Conservation (phyloP, 2,329 filamentous ascomycete species). For the Nigrograna mackinnonii region DNA sequence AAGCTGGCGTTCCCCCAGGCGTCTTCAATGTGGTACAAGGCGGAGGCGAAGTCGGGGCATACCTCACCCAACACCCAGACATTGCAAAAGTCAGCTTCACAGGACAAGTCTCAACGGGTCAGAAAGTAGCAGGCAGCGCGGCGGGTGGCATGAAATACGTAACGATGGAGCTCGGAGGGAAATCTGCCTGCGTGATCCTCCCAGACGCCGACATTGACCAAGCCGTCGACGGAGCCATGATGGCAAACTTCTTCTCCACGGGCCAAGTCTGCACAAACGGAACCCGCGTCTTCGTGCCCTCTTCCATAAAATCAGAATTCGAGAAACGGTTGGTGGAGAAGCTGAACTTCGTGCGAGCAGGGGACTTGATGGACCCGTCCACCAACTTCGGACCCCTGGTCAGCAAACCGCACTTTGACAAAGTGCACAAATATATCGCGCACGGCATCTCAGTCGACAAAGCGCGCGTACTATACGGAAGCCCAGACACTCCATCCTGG, state of each 20-base stretch:
- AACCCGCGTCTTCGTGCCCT: conserved; percentile 81
- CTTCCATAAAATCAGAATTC: conserved; percentile 66
- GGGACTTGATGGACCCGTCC: conserved; percentile 69
- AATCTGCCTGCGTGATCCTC: conserved; percentile 78
- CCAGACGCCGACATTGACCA: conserved; percentile 77
- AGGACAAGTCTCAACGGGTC: conserved; percentile 81
- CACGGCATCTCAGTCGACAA: conserved; percentile 75
- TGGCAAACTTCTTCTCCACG: conserved; percentile 90
- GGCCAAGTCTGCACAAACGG: conserved; percentile 95
- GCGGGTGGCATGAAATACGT: conserved; percentile 84
- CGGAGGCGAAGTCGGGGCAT: conserved; percentile 75
- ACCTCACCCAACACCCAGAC: conserved; percentile 70
- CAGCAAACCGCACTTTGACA: conserved; percentile 72
- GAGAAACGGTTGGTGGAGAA: conserved; percentile 71
- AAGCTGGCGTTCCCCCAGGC: conserved; percentile 78
- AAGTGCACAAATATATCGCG: conserved; percentile 76
- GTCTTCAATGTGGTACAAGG: conserved; percentile 90
- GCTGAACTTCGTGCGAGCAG: conserved; percentile 70
- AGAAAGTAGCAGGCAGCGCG: conserved; percentile 77
- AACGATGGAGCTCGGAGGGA: conserved; percentile 90
- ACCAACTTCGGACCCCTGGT: conserved; percentile 88
- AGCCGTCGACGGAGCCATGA: conserved; percentile 89
- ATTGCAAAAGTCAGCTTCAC: conserved; percentile 91
- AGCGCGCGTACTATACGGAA: conserved; percentile 75
- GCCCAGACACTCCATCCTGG: conserved; percentile 59